These are phyloP conservation scores for Polychaeton citri DNA, from an alignment of 2,329 filamentous ascomycete genomes.

Conservation along the genomic window DNA sequence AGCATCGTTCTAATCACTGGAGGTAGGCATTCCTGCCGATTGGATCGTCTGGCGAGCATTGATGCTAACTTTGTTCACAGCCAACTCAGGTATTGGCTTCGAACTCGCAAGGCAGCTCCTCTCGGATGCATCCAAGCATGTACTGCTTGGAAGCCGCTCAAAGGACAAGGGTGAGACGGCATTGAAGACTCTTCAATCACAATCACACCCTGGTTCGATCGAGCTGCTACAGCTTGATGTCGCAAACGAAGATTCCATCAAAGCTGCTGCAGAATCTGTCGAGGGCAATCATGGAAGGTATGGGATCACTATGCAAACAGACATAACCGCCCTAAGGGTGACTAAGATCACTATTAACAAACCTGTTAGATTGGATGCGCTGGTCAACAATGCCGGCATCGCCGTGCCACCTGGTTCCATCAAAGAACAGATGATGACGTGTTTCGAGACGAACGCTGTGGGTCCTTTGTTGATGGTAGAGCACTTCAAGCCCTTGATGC, in stretches of 20 bases:
- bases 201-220: constrained; percentile 8
- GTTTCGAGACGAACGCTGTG: background rate
- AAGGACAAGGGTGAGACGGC: constrained; percentile 26
- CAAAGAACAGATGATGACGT: background rate
- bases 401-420: constrained; percentile 1
- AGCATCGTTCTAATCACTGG: constrained; percentile 25
- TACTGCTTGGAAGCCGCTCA: constrained; percentile 27
- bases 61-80: constrained; percentile 1
- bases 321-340: background rate
- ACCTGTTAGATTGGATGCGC: constrained; percentile 16
- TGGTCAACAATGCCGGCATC: constrained; percentile 28
- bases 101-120: constrained; percentile 28
- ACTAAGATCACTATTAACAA: background rate
- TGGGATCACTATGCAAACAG: background rate
- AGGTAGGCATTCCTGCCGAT: constrained; percentile 12
- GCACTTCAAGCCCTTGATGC: background rate
- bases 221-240: constrained; percentile 16
- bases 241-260: constrained; percentile 11
- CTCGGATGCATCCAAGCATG: constrained; percentile 21
- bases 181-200: constrained; percentile 11
- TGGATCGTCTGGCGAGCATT: background rate
- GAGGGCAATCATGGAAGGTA: constrained; percentile 12
- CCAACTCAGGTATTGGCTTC: constrained; percentile 35
- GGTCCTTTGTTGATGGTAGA: background rate
- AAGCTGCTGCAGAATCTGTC: constrained; percentile 10